Conservation (phyloP, 108 stramenopile species). For the Cyclotella choctawhatcheeana region DNA sequence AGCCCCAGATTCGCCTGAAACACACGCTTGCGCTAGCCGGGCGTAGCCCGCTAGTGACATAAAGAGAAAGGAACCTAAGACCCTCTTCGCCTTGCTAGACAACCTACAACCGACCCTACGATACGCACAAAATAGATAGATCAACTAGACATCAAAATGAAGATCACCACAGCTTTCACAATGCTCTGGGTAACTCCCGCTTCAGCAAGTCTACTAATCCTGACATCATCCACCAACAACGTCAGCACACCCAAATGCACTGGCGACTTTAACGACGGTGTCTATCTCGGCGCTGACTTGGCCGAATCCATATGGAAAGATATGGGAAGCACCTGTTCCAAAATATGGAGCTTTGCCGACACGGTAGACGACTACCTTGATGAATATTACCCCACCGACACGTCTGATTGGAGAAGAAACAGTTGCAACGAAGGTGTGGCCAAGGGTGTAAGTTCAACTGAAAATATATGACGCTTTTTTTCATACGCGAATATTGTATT, state of each 20-base stretch:
- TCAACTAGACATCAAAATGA: no score
- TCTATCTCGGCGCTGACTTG: neutral
- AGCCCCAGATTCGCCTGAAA: no score
- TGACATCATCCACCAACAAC: neutral
- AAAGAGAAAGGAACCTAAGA: no score
- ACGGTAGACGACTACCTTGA: slow-evolving; percentile 3
- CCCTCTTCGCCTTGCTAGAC: no score
- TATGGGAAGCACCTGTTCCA: neutral
- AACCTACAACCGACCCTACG: no score
- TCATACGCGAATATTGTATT: no score
- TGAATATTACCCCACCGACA: neutral
- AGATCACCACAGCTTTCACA: neutral
- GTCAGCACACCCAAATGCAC: neutral
- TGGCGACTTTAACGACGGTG: neutral
- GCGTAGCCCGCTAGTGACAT: no score
- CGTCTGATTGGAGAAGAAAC: slow-evolving; percentile 1
- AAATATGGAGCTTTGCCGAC: slow-evolving; percentile 7
- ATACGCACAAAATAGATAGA: no score
- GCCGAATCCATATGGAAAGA: neutral
- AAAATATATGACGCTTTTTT: no score
- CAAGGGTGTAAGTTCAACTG: neutral
- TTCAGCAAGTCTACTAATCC: neutral
- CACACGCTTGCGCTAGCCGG: no score
- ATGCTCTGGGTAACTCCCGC: neutral
- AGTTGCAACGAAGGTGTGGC: neutral